Percentiles rank a stretch among this genome's conserved stretches.
These are phyloP conservation scores for Pseudotulostoma volvatum DNA, from an alignment of 495 filamentous ascomycete genomes.

Conservation along the genomic window DNA sequence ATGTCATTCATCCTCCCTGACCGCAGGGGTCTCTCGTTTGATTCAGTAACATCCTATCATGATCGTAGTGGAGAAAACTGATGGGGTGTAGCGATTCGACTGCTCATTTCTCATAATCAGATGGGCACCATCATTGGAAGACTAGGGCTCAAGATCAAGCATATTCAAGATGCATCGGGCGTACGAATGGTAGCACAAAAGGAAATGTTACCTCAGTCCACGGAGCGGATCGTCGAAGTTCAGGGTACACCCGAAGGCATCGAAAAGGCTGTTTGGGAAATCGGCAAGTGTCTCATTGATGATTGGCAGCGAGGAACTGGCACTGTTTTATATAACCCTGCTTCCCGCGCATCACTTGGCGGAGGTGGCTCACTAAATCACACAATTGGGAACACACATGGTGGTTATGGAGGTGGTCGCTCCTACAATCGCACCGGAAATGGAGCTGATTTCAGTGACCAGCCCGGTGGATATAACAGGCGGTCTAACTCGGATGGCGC, in stretches of 20 bases:
- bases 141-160: conserved; percentile 94
- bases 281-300: conserved; percentile 94
- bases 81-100: conserved; percentile 57
- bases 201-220: conserved; percentile 98
- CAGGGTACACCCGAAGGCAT: conserved; percentile 87
- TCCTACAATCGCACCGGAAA: conserved; percentile 88
- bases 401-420: conserved; percentile 42
- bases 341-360: conserved; percentile 60
- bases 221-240: conserved; percentile 95
- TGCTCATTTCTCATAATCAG: conserved; percentile 97
- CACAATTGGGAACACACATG: conserved; percentile 16
- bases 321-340: conserved; percentile 92
- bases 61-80: not conserved
- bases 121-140: conserved; percentile 99
- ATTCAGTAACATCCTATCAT: too few relatives aligned
- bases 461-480: conserved; percentile 45
- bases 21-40: too few relatives aligned
- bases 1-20: too few relatives aligned
- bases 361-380: conserved; percentile 32
- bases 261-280: conserved; percentile 93
- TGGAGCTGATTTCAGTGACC: conserved; percentile 92
- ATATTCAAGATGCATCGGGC: conserved; percentile 92
- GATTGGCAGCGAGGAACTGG: conserved; percentile 94
- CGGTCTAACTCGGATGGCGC: conserved; percentile 68
- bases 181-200: conserved; percentile 99